Conservation (phyloP, 2,329 filamentous ascomycete species). For the Macrophomina pseudophaseolina region DNA sequence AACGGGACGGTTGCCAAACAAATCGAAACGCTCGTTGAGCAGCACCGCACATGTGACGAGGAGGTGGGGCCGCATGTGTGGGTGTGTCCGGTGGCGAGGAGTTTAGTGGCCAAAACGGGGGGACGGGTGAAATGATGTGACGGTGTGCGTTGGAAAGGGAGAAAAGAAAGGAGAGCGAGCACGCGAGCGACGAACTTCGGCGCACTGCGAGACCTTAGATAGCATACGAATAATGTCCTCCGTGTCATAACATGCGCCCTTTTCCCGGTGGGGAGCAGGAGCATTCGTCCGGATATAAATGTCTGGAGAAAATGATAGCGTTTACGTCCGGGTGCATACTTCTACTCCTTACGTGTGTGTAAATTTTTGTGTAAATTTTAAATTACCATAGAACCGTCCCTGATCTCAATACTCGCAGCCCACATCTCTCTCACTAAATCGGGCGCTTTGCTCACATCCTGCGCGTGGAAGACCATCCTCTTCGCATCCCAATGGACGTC, state of each 20-base stretch:
- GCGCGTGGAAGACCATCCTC: slow-evolving; percentile 16
- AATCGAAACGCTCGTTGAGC: slow-evolving; percentile 65
- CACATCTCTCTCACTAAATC: slow-evolving; percentile 10
- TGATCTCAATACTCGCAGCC: background rate
- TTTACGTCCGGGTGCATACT: background rate
- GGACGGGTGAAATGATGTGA: slow-evolving; percentile 37
- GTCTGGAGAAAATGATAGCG: background rate
- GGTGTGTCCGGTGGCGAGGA: slow-evolving; percentile 68
- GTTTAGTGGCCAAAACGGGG: slow-evolving; percentile 64
- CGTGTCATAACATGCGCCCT: too few relatives aligned
- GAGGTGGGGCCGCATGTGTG: slow-evolving; percentile 65
- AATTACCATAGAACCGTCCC: background rate
- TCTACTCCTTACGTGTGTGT: too few relatives aligned
- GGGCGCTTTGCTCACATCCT: background rate
- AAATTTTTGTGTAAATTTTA: background rate
- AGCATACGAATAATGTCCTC: too few relatives aligned
- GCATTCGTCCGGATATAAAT: too few relatives aligned
- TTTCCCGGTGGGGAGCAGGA: too few relatives aligned
- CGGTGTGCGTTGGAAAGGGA: background rate
- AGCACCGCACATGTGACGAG: slow-evolving; percentile 55
- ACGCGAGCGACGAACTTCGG: too few relatives aligned
- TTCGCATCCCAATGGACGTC: slow-evolving; percentile 18
- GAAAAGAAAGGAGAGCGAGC: too few relatives aligned
- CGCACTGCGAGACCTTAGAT: too few relatives aligned
- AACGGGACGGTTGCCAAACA: slow-evolving; percentile 71